These are phyloP conservation scores for Ustilago xerochloae DNA, from an alignment of 1,284 basidiomycete genomes.

Conservation along the genomic window DNA sequence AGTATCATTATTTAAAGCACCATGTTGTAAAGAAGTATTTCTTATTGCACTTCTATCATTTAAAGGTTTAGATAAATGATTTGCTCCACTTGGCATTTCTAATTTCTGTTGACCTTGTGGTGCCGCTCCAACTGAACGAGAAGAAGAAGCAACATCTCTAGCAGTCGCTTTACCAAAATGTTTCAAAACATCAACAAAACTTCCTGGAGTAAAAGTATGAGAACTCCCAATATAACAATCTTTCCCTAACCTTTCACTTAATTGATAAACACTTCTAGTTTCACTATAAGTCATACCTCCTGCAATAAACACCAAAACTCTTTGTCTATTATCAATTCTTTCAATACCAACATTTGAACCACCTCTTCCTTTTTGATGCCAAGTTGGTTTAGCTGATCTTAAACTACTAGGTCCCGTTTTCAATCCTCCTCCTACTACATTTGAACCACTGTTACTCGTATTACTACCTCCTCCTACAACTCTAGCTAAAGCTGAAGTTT, in stretches of 20 bases:
- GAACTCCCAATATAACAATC: conserved; percentile 95
- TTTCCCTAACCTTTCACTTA: conserved; percentile 80
- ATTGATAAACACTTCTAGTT: conserved; percentile 85
- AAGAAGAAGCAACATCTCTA: conserved; percentile 24
- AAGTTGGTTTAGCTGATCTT: conserved; percentile 58
- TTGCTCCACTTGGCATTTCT: conserved; percentile 36
- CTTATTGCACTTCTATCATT: conserved; percentile 55
- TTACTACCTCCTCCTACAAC: conserved; percentile 31
- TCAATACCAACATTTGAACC: conserved; percentile 28
- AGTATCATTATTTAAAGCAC: too few species aligned
- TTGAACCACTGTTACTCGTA: background rate
- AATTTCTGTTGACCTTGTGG: background rate
- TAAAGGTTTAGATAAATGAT: conserved; percentile 30
- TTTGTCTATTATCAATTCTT: conserved; percentile 75
- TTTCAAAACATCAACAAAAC: conserved; percentile 86
- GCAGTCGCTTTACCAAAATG: conserved; percentile 57
- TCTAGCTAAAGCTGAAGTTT: conserved; percentile 40
- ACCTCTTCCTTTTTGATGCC: conserved; percentile 55
- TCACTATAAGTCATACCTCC: conserved; percentile 98
- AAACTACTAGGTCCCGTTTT: conserved; percentile 45
- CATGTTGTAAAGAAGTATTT: conserved; percentile 22
- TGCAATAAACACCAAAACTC: conserved; percentile 90
- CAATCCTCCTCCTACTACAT: conserved; percentile 3
- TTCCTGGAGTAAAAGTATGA: conserved; percentile 83
- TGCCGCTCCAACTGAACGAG: too few species aligned